These are phyloP conservation scores for Clavispora carvajalis DNA, from an alignment of 805 yeast species.

Conservation along the genomic window DNA sequence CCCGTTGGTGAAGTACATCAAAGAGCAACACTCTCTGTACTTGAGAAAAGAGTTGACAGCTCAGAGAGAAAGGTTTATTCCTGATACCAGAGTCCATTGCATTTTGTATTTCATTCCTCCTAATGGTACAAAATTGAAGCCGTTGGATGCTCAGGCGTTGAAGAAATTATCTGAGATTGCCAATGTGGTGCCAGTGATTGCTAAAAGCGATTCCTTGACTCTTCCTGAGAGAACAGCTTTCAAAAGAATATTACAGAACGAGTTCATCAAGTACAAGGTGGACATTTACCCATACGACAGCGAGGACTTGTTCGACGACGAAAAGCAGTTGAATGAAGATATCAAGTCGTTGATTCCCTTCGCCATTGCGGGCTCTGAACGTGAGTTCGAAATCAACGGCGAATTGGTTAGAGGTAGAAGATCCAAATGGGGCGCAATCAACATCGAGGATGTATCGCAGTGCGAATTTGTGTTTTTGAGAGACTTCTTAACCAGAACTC, in stretches of 20 bases:
- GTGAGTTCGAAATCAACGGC: conserved; percentile 69
- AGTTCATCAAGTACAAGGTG: conserved; percentile 66
- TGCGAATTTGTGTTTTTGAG: conserved; percentile 93
- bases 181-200: conserved; percentile 92
- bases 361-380: conserved; percentile 90
- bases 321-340: conserved; percentile 66
- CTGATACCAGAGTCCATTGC: conserved; percentile 91
- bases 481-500: conserved; percentile 92
- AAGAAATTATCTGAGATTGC: conserved; percentile 83
- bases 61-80: conserved; percentile 75
- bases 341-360: conserved; percentile 78
- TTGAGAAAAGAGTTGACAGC: conserved; percentile 93
- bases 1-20: conserved; percentile 87
- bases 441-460: conserved; percentile 90
- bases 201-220: conserved; percentile 88
- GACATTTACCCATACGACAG: conserved; percentile 80
- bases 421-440: conserved; percentile 90
- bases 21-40: conserved; percentile 90
- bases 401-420: conserved; percentile 82
- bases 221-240: conserved; percentile 75
- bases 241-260: conserved; percentile 71
- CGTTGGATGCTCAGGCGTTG: conserved; percentile 76
- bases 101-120: conserved; percentile 77
- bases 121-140: conserved; percentile 82
- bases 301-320: conserved; percentile 65